phyloP scores from a whole-genome alignment of 2,329 filamentous ascomycete genomes.

The Furcasterigmium sp. region DNA sequence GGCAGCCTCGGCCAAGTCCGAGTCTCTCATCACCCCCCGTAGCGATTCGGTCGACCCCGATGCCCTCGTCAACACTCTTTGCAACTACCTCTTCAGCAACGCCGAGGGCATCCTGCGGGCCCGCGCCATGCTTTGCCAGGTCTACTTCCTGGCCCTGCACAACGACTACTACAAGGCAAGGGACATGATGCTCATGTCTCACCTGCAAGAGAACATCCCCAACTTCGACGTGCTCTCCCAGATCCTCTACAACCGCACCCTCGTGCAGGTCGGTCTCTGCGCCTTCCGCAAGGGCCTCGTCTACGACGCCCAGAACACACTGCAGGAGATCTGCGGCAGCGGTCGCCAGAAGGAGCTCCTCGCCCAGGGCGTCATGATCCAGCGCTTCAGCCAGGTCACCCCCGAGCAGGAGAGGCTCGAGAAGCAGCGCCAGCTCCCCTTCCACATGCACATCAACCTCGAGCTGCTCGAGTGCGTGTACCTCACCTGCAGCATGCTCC shows the following conservation, averaged over 20 bases:
- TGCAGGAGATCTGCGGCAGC: conserved; percentile 97
- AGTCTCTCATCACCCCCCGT: conserved; percentile 79
- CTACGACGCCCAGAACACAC: conserved; percentile 94
- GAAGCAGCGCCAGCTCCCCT: conserved; percentile 93
- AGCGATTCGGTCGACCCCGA: conserved; percentile 61
- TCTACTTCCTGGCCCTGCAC: conserved; percentile 96
- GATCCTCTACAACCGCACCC: conserved; percentile 96
- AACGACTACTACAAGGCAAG: conserved; percentile 97
- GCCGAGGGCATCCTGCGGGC: conserved; percentile 95
- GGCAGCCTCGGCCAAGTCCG: conserved; percentile 59
- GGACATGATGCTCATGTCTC: conserved; percentile 99
- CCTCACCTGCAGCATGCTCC: conserved; percentile 97
- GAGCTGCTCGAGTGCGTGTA: conserved; percentile 98
- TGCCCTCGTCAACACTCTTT: conserved; percentile 77
- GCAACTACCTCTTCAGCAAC: conserved; percentile 90
- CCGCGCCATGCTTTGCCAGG: conserved; percentile 95
- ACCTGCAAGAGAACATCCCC: conserved; percentile 93
- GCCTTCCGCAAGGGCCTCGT: conserved; percentile 96
- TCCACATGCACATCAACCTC: conserved; percentile 99
- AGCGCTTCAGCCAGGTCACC: conserved; percentile 92
- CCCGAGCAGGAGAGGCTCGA: conserved; percentile 97
- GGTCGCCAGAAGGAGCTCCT: conserved; percentile 97
- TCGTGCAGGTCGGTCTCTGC: conserved; percentile 96
- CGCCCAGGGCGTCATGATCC: conserved; percentile 96
- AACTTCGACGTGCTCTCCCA: conserved; percentile 97